A percentile compares a stretch with the other conserved stretches of the same genome.
These are phyloP conservation scores for Vigna unguiculata DNA, from an alignment of 306 rosid species.

Conservation along the genomic window DNA sequence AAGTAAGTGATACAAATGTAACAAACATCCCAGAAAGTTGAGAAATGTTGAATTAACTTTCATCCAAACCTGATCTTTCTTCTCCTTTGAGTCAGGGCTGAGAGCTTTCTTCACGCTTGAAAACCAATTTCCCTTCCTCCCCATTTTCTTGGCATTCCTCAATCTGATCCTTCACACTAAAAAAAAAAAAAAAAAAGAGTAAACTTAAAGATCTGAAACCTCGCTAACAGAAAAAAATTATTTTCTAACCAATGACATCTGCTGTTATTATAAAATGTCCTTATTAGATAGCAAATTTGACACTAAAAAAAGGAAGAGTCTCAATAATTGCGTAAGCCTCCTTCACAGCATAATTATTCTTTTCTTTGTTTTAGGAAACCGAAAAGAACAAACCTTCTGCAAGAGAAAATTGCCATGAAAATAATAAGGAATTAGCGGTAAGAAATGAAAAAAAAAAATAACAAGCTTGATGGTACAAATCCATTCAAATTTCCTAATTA, in stretches of 20 bases:
- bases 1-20: conserved; percentile 21
- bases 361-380: not conserved
- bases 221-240: conserved; percentile 29
- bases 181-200: not conserved
- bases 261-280: conserved; percentile 32
- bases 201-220: conserved; percentile 46
- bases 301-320: conserved; percentile 19
- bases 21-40: conserved; percentile 26
- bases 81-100: conserved; percentile 91
- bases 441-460: too few species aligned
- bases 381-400: conserved; percentile 32
- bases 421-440: not conserved
- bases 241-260: conserved; percentile 13
- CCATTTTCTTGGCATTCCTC: conserved; percentile 90
- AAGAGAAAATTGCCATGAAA: conserved; percentile 16
- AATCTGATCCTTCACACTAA: conserved; percentile 49
- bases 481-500: conserved; percentile 34
- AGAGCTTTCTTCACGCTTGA: conserved; percentile 93
- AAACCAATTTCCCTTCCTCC: conserved; percentile 94
- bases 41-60: conserved; percentile 5
- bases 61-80: conserved; percentile 63
- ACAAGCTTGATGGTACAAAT: not conserved
- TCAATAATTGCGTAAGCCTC: not conserved
- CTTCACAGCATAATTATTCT: not conserved
- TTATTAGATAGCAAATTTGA: conserved; percentile 29